Evolutionary conservation across 2,329 filamentous ascomycete species (phyloP), one percentile per base, ranked within the genome.

Genomic region (Colletotrichum ledebouriae): DNA sequence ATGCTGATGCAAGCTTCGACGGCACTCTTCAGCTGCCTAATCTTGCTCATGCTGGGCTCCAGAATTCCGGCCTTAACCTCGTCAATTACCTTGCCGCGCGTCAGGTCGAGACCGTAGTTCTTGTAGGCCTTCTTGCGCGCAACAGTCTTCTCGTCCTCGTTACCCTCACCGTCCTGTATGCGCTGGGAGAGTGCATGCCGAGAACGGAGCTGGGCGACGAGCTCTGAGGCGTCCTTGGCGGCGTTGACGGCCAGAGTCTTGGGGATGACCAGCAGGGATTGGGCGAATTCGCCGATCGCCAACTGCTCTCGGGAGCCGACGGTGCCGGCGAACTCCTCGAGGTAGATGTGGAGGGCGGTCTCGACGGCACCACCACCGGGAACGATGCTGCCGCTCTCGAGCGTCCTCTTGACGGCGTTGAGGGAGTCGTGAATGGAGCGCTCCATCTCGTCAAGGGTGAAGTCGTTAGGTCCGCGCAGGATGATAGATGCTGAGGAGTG

Each of bases 1-100:
- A 99, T 98, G 77, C 94, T 93, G 81, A 99, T 97, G 81, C 96
- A 98, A 63, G 96, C 96, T 84, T 99, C 96, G 57, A 99, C 96
- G 33, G 96, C 96, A 82, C 92, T 97, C 91, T 99, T 99, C 77
- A 99, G 86, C 86, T 98, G 96, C 82, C 95, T 92, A 73, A 99
- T 89, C 87, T 99, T 99, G 88, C 95, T 98, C 85, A 99, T 94
- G 82, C 92, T 97, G 37, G 96, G 96, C 85, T 99, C 96, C 77
- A 99, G 81, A 70, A 99, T 94, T 77, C 96, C 96, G 12, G 93
- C 90, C 87, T 98, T 98, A 76, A 99, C 85, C 83, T 94, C 90
- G 80, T 99, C 96, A 63, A 94, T 91, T 67, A 98, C 93, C 79
- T 94, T 95, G 73, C 96, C 96, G 79, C 92, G 94, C 65, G 86